Evolutionary conservation across 257 asterid genomes (phyloP), one percentile per base, ranked within the genome.

Genomic region (Scutellaria baicalensis): DNA sequence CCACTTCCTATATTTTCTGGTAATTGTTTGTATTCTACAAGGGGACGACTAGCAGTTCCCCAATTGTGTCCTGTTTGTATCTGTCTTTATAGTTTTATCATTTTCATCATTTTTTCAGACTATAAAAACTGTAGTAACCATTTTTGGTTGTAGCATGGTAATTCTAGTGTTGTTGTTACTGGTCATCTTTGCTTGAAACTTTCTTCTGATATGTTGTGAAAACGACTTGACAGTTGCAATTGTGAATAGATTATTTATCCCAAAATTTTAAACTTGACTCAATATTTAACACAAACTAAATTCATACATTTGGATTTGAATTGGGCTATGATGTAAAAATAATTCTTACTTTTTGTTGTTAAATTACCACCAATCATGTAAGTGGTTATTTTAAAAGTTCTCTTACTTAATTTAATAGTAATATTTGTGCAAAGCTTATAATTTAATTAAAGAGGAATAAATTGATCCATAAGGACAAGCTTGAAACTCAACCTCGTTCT

Each of bases 11-110:
- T 27, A 42, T 52, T 14, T 62, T 49, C 72, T 77, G 69, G 17
- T 27, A 23, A 66, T 20, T 72, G 31, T 74, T 59, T 66, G 76
- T 71, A 71, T 48, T 66, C 45, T 69, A 40, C 43, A 3, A 12
- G 54, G 35, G 18, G 66, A 27, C 27, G 59, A 2, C 27, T 35
- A 35, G 50, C 42, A 20, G 36, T 49, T 67, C 43, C 75, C 67
- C 55, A 16, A 27, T 16, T 20, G 11, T 33, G 42, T 71, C 69
- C 16, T 56, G 64, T 74, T 70, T 70, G 77, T 76, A 70, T 61
- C 44, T 63, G 75, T 75, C 54, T 54, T 16, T 59, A n/a, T 59
- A 59, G 10, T 64, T 66, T 65, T 21, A 8, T 67, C 9, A 3
- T 60, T 60, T 72, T 51, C 62, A 35, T 44, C 71, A 51, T 59